Evolutionary conservation across 1,284 basidiomycete species (phyloP), one percentile per base, ranked within the genome.

Genomic region (Bondarzewia mesenterica): DNA sequence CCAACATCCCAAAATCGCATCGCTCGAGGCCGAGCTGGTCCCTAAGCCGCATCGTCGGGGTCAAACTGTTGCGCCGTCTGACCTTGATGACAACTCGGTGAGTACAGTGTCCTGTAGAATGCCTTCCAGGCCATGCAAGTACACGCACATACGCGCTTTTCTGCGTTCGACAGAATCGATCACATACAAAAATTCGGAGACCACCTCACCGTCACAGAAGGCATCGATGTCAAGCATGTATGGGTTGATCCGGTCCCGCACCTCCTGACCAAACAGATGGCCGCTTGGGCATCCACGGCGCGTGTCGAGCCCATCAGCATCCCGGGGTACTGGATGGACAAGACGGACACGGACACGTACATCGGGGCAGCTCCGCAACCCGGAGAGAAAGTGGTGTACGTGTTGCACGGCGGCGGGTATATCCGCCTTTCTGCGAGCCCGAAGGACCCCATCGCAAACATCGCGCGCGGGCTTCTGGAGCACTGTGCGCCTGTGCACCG

Each of bases 321-420:
- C 7, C 65, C 67, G 5, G 70, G 64, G 1, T 73, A 69, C 55
- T 71, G 69, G 70, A 55, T 65, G 7, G 59, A 65, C 46, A 50
- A 51, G 20, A 54, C 58, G 21, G 57, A 56, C 22, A 26, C 41
- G 2, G 47, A 52, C 7, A 56, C 50, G 37, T n/a, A 4, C 29
- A 32, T 57, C 7, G 62, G 54, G 5, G 54, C 56, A n/a, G 52
- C 56, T 6, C 59, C 68, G 0, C 52, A 45, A 21, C 59, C 58
- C 0, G 63, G 61, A 2, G 69, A 73, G 47, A 64, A 62, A 36
- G 58, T 71, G 6, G 42, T 70, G 14, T 65, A 63, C 47, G 50
- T 54, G 36, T 51, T 69, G 2, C 69, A 68, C 37, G 67, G 64
- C 15, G 52, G 52, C 6, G 55, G 37, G 10, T 58, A 56, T 45